phyloP scores from a whole-genome alignment of 345 rosid species.

The Gossypium stocksii region DNA sequence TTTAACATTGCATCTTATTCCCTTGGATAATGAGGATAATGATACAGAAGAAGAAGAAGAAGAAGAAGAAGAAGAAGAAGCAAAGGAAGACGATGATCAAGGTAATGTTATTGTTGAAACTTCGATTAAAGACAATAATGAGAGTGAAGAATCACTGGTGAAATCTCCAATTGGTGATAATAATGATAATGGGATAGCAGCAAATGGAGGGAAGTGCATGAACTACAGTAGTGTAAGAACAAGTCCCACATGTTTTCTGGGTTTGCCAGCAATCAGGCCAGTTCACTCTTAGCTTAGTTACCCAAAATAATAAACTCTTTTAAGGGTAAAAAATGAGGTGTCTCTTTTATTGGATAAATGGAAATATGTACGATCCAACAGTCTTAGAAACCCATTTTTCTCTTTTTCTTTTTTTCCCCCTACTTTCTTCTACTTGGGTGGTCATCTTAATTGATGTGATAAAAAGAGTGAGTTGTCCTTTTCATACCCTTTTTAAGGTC shows the following conservation, averaged over 20 bases:
- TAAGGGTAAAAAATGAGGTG: background rate
- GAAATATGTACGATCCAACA: background rate
- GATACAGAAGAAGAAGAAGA: background rate
- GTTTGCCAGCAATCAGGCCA: constrained; percentile 35
- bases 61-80: background rate
- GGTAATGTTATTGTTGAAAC: background rate
- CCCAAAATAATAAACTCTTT: background rate
- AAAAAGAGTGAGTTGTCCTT: background rate
- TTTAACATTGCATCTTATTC: constrained; percentile 61
- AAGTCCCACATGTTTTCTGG: constrained; percentile 28
- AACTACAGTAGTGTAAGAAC: constrained; percentile 22
- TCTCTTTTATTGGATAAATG: background rate
- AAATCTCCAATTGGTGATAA: constrained; percentile 8
- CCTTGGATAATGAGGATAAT: background rate
- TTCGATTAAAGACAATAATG: background rate
- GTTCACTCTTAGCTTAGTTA: constrained; percentile 30
- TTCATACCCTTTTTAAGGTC: background rate
- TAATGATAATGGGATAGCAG: constrained; percentile 17
- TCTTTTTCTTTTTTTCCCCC: background rate
- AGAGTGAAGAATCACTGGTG: background rate
- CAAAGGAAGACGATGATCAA: background rate
- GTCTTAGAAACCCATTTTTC: background rate
- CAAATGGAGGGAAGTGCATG: constrained; percentile 24
- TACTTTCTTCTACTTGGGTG: background rate
- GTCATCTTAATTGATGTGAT: constrained; percentile 1